Conservation (phyloP, 495 filamentous ascomycete genomes). For the Oidiodendron maius region DNA sequence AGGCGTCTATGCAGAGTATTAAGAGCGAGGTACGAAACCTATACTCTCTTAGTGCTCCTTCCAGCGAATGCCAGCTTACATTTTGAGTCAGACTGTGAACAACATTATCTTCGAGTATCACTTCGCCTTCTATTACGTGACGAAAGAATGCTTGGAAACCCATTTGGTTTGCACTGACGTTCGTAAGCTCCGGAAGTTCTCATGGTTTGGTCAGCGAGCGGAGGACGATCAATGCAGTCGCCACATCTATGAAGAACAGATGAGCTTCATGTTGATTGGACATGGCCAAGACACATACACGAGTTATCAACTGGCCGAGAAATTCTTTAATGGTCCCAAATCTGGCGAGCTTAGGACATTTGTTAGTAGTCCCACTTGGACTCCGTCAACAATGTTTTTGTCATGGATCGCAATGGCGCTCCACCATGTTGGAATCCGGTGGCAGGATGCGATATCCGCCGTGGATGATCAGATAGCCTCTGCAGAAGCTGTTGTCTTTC, state of each 20-base stretch:
- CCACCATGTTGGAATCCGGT: not conserved
- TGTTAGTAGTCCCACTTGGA: not conserved
- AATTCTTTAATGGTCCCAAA: not conserved
- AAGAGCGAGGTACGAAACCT: not conserved
- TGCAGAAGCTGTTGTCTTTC: not conserved
- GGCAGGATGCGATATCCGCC: not conserved
- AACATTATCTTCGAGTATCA: not conserved
- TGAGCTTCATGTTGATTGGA: not conserved
- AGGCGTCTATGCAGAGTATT: not conserved
- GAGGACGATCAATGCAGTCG: not conserved
- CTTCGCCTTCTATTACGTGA: not conserved
- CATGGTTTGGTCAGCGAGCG: not conserved
- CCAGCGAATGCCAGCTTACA: not conserved
- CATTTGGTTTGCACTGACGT: not conserved
- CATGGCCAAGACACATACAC: not conserved
- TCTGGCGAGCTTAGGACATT: not conserved
- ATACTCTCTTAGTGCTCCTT: too few relatives aligned
- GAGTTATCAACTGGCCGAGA: not conserved
- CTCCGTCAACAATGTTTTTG: not conserved
- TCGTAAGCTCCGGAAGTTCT: not conserved
- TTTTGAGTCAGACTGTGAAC: not conserved
- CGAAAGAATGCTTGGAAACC: not conserved
- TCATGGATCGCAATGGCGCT: not conserved
- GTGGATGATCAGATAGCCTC: not conserved
- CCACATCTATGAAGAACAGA: not conserved